Conservation (phyloP, 2,329 filamentous ascomycete species). For the Fusarium nisikadoi region DNA sequence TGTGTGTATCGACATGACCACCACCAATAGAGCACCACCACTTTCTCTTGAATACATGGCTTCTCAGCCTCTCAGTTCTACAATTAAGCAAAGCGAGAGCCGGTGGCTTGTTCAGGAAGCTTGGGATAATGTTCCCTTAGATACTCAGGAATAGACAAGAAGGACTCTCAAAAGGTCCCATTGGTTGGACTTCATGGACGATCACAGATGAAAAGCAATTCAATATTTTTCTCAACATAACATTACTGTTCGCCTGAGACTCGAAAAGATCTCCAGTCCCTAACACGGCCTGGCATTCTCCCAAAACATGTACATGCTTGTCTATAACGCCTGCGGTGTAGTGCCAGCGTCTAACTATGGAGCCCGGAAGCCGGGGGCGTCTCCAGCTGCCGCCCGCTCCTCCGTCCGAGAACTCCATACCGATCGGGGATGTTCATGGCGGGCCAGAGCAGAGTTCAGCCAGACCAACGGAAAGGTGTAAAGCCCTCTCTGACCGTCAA, state of each 20-base stretch:
- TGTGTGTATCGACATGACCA: slow-evolving; percentile 7
- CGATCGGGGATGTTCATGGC: slow-evolving; percentile 44
- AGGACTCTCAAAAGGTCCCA: background rate
- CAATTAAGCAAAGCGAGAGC: background rate
- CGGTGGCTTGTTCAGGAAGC: background rate
- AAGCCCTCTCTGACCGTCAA: slow-evolving; percentile 33
- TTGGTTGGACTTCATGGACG: background rate
- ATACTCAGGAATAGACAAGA: background rate
- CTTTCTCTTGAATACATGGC: slow-evolving; percentile 8
- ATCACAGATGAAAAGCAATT: background rate
- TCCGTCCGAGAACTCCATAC: slow-evolving; percentile 45
- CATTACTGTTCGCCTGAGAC: background rate
- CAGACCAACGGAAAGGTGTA: slow-evolving; percentile 33
- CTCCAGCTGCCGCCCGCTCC: slow-evolving; percentile 41
- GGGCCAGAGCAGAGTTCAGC: slow-evolving; percentile 46
- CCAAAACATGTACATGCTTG: slow-evolving; percentile 13
- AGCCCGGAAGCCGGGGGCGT: slow-evolving; percentile 36
- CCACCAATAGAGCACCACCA: background rate
- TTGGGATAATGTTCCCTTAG: background rate
- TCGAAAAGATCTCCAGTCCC: slow-evolving; percentile 32
- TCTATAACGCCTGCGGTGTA: slow-evolving; percentile 36
- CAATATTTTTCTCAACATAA: background rate
- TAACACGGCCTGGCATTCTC: slow-evolving; percentile 26
- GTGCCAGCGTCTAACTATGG: slow-evolving; percentile 33
- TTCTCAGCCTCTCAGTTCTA: background rate